These are phyloP conservation scores for Fonsecaea pedrosoi DNA, from an alignment of 2,329 filamentous ascomycete species.

Conservation along the genomic window DNA sequence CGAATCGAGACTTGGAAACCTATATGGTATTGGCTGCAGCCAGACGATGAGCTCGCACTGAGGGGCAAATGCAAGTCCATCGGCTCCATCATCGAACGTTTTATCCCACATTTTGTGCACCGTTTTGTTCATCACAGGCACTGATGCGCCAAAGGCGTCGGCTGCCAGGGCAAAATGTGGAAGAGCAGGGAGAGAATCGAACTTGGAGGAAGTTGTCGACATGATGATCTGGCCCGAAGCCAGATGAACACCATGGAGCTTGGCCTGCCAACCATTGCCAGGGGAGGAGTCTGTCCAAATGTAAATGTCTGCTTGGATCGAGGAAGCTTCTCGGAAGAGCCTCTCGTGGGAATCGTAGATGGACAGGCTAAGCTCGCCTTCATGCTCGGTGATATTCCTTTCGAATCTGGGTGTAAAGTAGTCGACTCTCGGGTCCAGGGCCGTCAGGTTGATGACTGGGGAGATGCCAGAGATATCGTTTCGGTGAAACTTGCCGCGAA, in stretches of 20 bases:
- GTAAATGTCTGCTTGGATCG: slow-evolving; percentile 71
- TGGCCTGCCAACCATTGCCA: slow-evolving; percentile 79
- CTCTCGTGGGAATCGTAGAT: slow-evolving; percentile 63
- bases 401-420: slow-evolving; percentile 74
- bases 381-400: slow-evolving; percentile 77
- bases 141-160: slow-evolving; percentile 63
- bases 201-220: slow-evolving; percentile 91
- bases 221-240: slow-evolving; percentile 79
- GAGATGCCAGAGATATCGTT: slow-evolving; percentile 56
- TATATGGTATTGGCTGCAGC: slow-evolving; percentile 66
- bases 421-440: slow-evolving; percentile 68
- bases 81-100: slow-evolving; percentile 62
- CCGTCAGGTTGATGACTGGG: slow-evolving; percentile 67
- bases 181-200: slow-evolving; percentile 86
- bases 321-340: slow-evolving; percentile 42
- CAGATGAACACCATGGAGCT: slow-evolving; percentile 85
- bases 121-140: slow-evolving; percentile 73
- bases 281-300: slow-evolving; percentile 74
- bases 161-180: slow-evolving; percentile 77
- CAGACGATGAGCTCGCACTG: slow-evolving; percentile 92
- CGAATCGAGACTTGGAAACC: slow-evolving; percentile 34
- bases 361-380: slow-evolving; percentile 73
- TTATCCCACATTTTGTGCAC: slow-evolving; percentile 63
- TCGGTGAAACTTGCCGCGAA: slow-evolving; percentile 78
- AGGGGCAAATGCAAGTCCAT: slow-evolving; percentile 59